Conservation (phyloP, 2,329 filamentous ascomycete species). For the Fusarium sp. region DNA sequence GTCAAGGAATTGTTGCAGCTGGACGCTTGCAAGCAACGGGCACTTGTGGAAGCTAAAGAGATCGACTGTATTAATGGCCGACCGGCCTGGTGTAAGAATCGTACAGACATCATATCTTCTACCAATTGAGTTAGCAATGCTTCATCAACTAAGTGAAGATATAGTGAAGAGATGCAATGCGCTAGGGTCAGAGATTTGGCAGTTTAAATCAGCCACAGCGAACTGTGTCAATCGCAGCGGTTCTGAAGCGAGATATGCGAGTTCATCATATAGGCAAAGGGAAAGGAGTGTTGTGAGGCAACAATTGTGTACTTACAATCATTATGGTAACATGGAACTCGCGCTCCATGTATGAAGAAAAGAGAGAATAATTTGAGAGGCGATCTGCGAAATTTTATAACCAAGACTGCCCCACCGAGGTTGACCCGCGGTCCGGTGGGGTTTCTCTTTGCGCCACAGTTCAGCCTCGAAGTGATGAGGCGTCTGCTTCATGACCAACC, state of each 20-base stretch:
- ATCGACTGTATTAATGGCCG: conserved; percentile 45
- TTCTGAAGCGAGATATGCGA: conserved; percentile 61
- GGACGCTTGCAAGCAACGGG: conserved; percentile 25
- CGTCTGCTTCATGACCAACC: conserved; percentile 40
- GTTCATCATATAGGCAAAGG: conserved; percentile 55
- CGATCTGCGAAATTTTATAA: conserved; percentile 41
- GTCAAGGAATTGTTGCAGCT: conserved; percentile 24
- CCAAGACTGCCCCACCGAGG: conserved; percentile 22
- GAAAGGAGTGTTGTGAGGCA: neutral
- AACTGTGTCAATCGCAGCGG: conserved; percentile 64
- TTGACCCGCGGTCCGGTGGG: conserved; percentile 36
- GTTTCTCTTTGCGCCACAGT: conserved; percentile 1
- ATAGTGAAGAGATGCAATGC: conserved; percentile 25
- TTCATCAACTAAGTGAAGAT: conserved; percentile 10
- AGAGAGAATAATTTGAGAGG: conserved; percentile 17
- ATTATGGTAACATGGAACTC: conserved; percentile 52
- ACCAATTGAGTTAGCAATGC: conserved; percentile 38
- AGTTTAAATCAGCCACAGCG: conserved; percentile 59
- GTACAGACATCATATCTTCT: conserved; percentile 55
- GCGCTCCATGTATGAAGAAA: conserved; percentile 47
- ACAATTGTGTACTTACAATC: conserved; percentile 52
- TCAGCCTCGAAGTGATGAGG: conserved; percentile 34
- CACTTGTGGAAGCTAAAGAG: conserved; percentile 19
- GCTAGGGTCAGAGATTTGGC: conserved; percentile 55
- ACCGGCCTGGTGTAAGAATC: conserved; percentile 54